Base-by-base conservation (phyloP, 2,329 filamentous ascomycete species). In the Aureobasidium vineae region DNA sequence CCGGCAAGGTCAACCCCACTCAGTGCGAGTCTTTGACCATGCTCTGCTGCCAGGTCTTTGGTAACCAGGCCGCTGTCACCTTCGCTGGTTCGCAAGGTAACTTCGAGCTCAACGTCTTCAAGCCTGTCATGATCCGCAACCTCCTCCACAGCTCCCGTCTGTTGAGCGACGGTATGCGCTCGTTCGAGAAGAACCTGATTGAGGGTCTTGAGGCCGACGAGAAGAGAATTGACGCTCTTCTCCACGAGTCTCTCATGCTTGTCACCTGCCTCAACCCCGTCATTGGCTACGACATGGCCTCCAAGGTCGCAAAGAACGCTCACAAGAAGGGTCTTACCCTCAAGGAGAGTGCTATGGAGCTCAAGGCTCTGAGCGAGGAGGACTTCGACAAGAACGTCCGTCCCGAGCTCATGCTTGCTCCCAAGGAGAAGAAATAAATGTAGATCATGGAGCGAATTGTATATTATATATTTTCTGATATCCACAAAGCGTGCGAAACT, bases 41-140 rank as follows among this genome's bases (percentile, higher is more conserved):
- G 95, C 84, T 98, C 68, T 97, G 94, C 83, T 88, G 91, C 23
- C 95, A 99, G 81, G 94, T 99, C 69, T 97, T 98, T 86, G 95
- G 95, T 75, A 99, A 99, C 85, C 88, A 98, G 77, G 90, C 92
- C 64, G 92, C 95, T 43, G 88, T 91, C 68, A 97, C 94, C 36
- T 92, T 98, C 73, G 92, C 92, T 70, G 95, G 94, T 76, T 96
- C 96, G 83, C 96, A 95, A 82, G 95, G 95, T 71, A 96, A 98
- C 82, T 99, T 99, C 74, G 95, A 98, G 81, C 86, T 99, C 72
- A 99, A 98, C 80, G 95, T 98, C 66, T 99, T 97, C 87, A 98
- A 98, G 85, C 95, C 95, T 50, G 86, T 98, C 67, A 86, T 99
- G 77, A 98, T 98, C 80, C 86, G 90, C 79, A 98, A 98, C 82